Evolutionary conservation across 1,139 yeast species (phyloP).

Genomic region (Kurtzmaniella quercitrusa): DNA sequence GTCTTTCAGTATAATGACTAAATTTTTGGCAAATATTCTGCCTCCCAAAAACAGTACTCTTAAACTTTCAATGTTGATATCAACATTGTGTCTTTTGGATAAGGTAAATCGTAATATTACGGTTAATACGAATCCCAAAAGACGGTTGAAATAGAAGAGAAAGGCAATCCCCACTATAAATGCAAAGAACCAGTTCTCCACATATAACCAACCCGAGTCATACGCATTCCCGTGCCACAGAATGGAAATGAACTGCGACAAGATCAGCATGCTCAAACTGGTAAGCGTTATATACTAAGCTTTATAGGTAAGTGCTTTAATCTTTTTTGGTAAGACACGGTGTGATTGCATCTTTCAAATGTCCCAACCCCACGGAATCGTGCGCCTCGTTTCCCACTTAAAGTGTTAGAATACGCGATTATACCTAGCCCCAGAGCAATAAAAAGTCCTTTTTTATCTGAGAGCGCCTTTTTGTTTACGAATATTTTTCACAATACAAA

Average conservation of each 20-base stretch:
- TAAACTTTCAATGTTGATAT: slow-evolving; percentile 65
- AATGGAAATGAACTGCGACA: slow-evolving; percentile 23
- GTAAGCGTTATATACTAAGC: neutral
- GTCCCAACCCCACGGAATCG: neutral
- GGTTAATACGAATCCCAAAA: slow-evolving; percentile 62
- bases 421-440: too few species aligned
- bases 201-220: slow-evolving; percentile 74
- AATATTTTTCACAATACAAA: too few species aligned
- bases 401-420: too few species aligned
- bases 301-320: too few species aligned
- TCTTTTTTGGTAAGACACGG: neutral
- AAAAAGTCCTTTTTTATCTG: too few species aligned
- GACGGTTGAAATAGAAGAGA: slow-evolving; percentile 72
- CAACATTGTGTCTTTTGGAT: slow-evolving; percentile 60
- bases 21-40: slow-evolving; percentile 69
- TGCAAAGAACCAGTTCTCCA: slow-evolving; percentile 76
- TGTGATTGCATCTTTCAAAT: neutral
- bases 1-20: slow-evolving; percentile 67
- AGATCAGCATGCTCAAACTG: slow-evolving; percentile 19
- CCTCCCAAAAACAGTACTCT: slow-evolving; percentile 81
- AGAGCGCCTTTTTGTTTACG: too few species aligned
- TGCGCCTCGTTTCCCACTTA: neutral
- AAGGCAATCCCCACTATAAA: slow-evolving; percentile 59
- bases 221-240: slow-evolving; percentile 16
- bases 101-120: slow-evolving; percentile 46